Percentiles rank a stretch among this genome's conserved stretches.
phyloP scores from a whole-genome alignment of 2,329 filamentous ascomycete species.

The Talaromyces sp. region DNA sequence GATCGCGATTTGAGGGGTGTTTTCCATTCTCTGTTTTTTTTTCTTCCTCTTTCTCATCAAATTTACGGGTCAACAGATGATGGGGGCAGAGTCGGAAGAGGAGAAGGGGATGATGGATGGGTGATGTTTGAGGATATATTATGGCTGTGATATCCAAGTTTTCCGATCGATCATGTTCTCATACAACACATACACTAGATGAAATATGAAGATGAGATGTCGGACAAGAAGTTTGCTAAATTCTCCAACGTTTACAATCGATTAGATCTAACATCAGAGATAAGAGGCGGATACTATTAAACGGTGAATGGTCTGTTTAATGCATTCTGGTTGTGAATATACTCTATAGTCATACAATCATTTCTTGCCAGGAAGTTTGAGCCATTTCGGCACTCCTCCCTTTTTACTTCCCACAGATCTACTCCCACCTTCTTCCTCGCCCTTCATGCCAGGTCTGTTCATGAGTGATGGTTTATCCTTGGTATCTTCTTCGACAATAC shows the following conservation, averaged over 20 bases:
- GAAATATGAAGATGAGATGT: slow-evolving; percentile 15
- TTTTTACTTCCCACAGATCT: slow-evolving; percentile 33
- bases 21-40: not conserved
- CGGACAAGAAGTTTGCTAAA: not conserved
- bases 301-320: not conserved
- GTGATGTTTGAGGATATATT: not conserved
- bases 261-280: not conserved
- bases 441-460: slow-evolving; percentile 27
- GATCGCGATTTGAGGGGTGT: too few relatives aligned
- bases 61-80: not conserved
- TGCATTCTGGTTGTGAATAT: slow-evolving; percentile 6
- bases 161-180: slow-evolving; percentile 4
- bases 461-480: slow-evolving; percentile 23
- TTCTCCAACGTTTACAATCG: not conserved
- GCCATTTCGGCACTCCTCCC: slow-evolving; percentile 61
- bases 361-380: slow-evolving; percentile 70
- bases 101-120: not conserved
- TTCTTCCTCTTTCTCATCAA: not conserved
- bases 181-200: slow-evolving; percentile 10
- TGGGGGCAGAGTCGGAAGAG: not conserved
- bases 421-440: slow-evolving; percentile 31
- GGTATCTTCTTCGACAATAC: slow-evolving; percentile 39
- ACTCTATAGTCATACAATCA: slow-evolving; percentile 32
- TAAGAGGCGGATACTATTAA: not conserved
- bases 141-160: slow-evolving; percentile 2